Evolutionary conservation across 345 rosid species (phyloP), one percentile per base, ranked within the genome.

Genomic region (Eutrema heterophyllum): DNA sequence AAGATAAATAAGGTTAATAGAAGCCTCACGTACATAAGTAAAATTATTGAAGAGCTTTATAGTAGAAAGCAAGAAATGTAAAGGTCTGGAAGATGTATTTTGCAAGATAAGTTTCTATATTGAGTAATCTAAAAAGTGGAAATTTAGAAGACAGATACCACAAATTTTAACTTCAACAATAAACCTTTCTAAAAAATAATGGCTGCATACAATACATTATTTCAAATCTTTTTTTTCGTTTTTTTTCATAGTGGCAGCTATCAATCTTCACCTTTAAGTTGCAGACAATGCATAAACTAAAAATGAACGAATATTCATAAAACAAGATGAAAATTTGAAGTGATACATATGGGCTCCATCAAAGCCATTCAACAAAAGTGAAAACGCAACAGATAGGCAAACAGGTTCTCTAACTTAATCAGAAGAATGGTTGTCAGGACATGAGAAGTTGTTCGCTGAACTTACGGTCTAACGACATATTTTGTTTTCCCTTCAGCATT

Each of bases 401-500:
- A n/a, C 9, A 32, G 16, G 16, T 32, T 58, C 38, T 33, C 45
- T 45, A 32, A 57, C 29, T 21, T 27, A 49, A 61, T 26, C 16
- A 63, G 62, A 58, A 6, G 36, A 72, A 68, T 58, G 35, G 2
- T 46, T 61, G 7, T 33, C 45, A 3, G 5, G 32, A 68, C 15
- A 60, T 32, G 13, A 60, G 56, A 60, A 69, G 2, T 30, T 16
- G 63, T 29, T 0, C 73, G 70, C 74, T 68, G 73, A 59, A 81
- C 98, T 87, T 83, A 93, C 98, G 97, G 98, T 71, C 96, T 87
- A 27, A 88, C 79, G 64, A 88, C 97, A 81, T 91, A 93, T 86
- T 91, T 89, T 43, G 90, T 76, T 84, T 89, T 89, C 46, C 98
- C 98, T 81, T 93, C 98, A 64, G 81, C 81, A 82, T 84, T 86